A percentile compares a stretch with the other conserved stretches of the same genome.
phyloP scores from a whole-genome alignment of 805 yeast species.

The Allodekkera sacchari region DNA sequence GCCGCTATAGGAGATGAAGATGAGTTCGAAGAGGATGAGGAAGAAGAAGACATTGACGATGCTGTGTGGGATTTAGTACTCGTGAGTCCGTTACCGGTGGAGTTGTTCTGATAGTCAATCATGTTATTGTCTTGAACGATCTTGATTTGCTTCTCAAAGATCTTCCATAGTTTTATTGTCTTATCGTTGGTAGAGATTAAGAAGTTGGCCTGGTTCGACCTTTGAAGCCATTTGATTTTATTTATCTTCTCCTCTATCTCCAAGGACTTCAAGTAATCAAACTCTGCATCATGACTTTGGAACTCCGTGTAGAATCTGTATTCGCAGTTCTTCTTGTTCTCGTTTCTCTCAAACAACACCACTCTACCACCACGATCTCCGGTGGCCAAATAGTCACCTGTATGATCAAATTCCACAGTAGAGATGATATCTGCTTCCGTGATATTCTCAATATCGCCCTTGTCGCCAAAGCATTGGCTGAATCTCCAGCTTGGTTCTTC shows the following conservation, averaged over 20 bases:
- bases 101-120: conserved; percentile 30
- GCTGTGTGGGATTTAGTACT: too few relatives aligned
- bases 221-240: conserved; percentile 91
- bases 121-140: conserved; percentile 89
- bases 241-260: conserved; percentile 98
- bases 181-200: conserved; percentile 90
- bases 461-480: conserved; percentile 97
- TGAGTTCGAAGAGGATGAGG: conserved; percentile 1
- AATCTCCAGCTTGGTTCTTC: conserved; percentile 59
- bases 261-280: conserved; percentile 88
- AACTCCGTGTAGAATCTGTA: conserved; percentile 94
- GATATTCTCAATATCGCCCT: conserved; percentile 90
- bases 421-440: conserved; percentile 97
- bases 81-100: background rate
- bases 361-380: conserved; percentile 99
- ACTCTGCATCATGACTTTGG: conserved; percentile 97
- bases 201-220: conserved; percentile 85
- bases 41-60: background rate
- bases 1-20: conserved; percentile 7
- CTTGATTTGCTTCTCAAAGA: conserved; percentile 84
- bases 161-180: conserved; percentile 97
- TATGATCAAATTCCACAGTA: conserved; percentile 91
- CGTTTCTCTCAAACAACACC: conserved; percentile 87
- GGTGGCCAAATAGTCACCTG: conserved; percentile 93
- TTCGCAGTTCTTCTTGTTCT: conserved; percentile 71